Base-by-base conservation (phyloP, 768 basidiomycete species). In the Brasilioporus rufonigricans region DNA sequence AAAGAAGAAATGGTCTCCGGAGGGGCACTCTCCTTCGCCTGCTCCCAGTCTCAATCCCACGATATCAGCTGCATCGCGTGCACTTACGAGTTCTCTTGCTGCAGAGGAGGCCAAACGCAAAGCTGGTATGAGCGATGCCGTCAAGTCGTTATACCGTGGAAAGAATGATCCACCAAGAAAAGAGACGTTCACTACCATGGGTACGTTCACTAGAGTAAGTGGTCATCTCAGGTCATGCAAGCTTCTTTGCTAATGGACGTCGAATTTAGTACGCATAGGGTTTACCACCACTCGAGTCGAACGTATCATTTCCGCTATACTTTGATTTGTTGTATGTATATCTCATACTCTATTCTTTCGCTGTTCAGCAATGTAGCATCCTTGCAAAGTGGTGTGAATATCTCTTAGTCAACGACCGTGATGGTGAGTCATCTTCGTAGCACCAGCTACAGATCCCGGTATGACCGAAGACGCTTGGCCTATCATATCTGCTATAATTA, bases 121-220 rank as follows among this genome's bases (percentile, higher is more conserved):
- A 71, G 85, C 85, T 2, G 78, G 73, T 6, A 94, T 95, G 93
- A 93, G 85, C 61, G 87, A 84, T 12, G 91, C 91, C 16, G 85
- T 97, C 33, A 89, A 87, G 74, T 87, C 86, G 33, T 66, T 97
- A 61, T 97, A 95, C 67, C 64, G 60, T 19, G 79, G 72, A 39
- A 69, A 75, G 12, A 82, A 84, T 53, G 80, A 82, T 21, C 78
- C 76, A 16, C 72, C 78, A 48, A 78, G 75, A 66, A 91, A 93
- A 66, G 89, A 89, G 73, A 93, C 91, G 7, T 95, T 93, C 62
- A 92, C 92, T 81, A 95, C 93, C 1, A 89, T 87, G 81, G 85
- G 86, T 18, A 96, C 93, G 13, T 97, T 95, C 61, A 95, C 89
- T 10, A 82, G 93, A 73, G 93, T 93, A 66, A 71, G 93, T 76